Evolutionary conservation across 2,329 filamentous ascomycete genomes (phyloP).

Genomic region (Fusarium sp.): DNA sequence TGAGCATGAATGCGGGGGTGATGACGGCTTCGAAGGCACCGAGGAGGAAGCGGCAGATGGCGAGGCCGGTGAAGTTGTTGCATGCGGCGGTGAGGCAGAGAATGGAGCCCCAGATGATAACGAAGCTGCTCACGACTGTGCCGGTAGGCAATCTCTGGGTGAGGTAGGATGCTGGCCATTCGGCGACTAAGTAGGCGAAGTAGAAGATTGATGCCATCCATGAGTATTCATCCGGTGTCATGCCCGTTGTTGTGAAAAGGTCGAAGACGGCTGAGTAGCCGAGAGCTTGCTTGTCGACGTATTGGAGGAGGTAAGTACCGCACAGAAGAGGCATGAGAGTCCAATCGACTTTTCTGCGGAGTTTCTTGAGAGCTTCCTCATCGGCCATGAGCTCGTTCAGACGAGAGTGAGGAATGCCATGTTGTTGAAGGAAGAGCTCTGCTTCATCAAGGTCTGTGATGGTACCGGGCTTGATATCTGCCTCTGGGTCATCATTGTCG

Average conservation of each 20-base stretch:
- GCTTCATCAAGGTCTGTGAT: conserved; percentile 45
- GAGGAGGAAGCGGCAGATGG: conserved; percentile 58
- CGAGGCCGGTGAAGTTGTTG: conserved; percentile 57
- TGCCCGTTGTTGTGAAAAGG: conserved; percentile 60
- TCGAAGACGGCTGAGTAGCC: conserved; percentile 67
- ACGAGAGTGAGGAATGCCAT: conserved; percentile 40
- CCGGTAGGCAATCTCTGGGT: conserved; percentile 51
- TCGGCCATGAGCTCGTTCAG: conserved; percentile 43
- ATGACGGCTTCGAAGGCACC: conserved; percentile 62
- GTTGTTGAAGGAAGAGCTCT: conserved; percentile 43
- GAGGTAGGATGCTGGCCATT: conserved; percentile 53
- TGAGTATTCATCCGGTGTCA: conserved; percentile 59
- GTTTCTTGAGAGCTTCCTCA: conserved; percentile 42
- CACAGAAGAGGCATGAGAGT: conserved; percentile 63
- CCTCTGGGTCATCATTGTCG: conserved; percentile 38
- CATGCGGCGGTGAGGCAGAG: conserved; percentile 58
- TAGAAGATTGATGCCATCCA: conserved; percentile 69
- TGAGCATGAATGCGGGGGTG: conserved; percentile 63
- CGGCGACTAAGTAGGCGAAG: conserved; percentile 59
- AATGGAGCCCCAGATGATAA: conserved; percentile 53
- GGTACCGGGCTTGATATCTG: conserved; percentile 40
- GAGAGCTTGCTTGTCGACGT: conserved; percentile 66
- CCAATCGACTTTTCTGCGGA: conserved; percentile 59
- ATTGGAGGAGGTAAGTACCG: conserved; percentile 63
- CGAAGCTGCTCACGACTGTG: conserved; percentile 50